Conservation (phyloP, 495 filamentous ascomycete species). For the Astrothelium subdiscretum region DNA sequence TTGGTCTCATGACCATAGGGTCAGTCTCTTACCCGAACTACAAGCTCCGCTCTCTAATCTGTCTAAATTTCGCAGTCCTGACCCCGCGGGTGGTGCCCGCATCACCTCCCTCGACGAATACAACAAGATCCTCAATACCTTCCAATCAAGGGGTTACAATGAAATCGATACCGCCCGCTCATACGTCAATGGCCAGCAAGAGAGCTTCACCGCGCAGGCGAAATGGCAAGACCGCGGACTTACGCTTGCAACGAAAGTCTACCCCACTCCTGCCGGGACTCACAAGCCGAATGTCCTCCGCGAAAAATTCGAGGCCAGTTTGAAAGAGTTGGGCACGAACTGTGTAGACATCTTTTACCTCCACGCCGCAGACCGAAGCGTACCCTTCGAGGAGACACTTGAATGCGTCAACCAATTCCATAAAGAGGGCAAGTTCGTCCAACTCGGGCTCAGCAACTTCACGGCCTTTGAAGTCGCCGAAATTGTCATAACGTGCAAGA, state of each 20-base stretch:
- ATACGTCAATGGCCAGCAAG: constrained; percentile 66
- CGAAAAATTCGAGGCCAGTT: constrained; percentile 48
- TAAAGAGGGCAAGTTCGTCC: constrained; percentile 77
- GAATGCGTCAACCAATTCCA: constrained; percentile 67
- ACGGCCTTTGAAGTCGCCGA: constrained; percentile 88
- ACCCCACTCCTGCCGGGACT: constrained; percentile 45
- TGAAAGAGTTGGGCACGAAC: constrained; percentile 64
- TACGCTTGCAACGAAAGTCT: constrained; percentile 74
- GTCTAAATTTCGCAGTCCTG: constrained; percentile 4
- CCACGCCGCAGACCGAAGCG: constrained; percentile 64
- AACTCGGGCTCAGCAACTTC: constrained; percentile 72
- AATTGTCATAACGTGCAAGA: constrained; percentile 68
- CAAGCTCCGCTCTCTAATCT: not conserved
- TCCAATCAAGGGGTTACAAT: constrained; percentile 44
- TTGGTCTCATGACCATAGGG: constrained; percentile 53
- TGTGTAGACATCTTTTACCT: constrained; percentile 81
- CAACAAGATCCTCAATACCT: constrained; percentile 37
- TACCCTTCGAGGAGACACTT: constrained; percentile 63
- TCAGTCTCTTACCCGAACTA: not conserved
- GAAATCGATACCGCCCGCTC: constrained; percentile 52
- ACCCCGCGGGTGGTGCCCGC: constrained; percentile 17
- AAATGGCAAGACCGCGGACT: constrained; percentile 74
- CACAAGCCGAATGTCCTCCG: constrained; percentile 52
- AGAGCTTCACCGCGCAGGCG: constrained; percentile 66
- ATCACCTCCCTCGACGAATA: constrained; percentile 27